Evolutionary conservation across 2,329 filamentous ascomycete genomes (phyloP), one percentile per base, ranked within the genome.

Genomic region (Boeremia lycopersici): DNA sequence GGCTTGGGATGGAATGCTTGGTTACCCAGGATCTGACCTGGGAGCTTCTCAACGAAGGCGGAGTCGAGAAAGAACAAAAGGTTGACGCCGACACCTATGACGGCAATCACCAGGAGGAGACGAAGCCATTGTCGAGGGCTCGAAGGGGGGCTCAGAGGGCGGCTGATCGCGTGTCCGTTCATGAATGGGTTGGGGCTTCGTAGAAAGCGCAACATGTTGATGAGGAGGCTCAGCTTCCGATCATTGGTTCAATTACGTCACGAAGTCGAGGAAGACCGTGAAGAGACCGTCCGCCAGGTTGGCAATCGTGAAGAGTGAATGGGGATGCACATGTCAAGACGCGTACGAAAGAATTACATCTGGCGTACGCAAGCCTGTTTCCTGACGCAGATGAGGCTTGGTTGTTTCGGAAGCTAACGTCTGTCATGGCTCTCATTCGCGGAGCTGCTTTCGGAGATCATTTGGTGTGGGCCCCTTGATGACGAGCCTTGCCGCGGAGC

Each of bases 31-130:
- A 61, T 30, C 8, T 44, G 48, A 11, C 39, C 19, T 4, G 48
- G 51, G 6, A 59, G 25, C 17, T 33, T 30, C 26, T 60, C 54
- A 12, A 58, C 40, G 6, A 29, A 41, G 41, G 42, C 30, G 8
- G 53, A 54, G 19, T 62, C 40, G 42, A 60, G 45, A 25, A 62
- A 48, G n/a, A 62, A 34, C 13, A 60, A 9, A 11, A 56, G 46
- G 13, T 62, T 58, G 33, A 56, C 29, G 8, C 46, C 36, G 11
- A 60, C 29, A 13, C 45, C 42, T 29, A 62, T 34, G 15, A 53
- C 13, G 11, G 57, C 45, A 1, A 62, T 26, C 7, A 40, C 19
- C 15, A 57, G 29, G 3, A 57, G 17, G n/a, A 52, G 30, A 23
- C 59, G 59, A 7, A 48, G 35, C 56, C 56, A 59, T 28, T 35